These are phyloP conservation scores for Chenopodium suecicum DNA, from an alignment of 148 eudicot species.

Conservation along the genomic window DNA sequence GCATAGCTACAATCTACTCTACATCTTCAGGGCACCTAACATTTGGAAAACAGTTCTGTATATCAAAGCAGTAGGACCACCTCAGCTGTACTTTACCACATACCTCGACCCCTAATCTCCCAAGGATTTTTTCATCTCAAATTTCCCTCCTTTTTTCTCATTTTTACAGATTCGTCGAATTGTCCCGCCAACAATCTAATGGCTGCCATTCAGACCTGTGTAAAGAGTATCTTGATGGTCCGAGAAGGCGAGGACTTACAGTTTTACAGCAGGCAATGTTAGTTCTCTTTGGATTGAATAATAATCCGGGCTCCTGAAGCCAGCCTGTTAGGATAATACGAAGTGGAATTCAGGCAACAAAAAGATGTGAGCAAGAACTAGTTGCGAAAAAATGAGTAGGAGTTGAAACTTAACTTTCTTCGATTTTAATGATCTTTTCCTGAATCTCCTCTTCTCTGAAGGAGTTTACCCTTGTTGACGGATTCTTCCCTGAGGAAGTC, in stretches of 20 bases:
- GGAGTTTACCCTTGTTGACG: conserved; percentile 38
- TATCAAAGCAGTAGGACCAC: conserved; percentile 24
- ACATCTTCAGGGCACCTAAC: conserved; percentile 14
- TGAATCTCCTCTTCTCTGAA: conserved; percentile 59
- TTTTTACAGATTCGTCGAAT: background rate
- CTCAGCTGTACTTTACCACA: conserved; percentile 14
- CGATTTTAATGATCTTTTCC: conserved; percentile 65
- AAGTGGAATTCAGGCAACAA: conserved; percentile 34
- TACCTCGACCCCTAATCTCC: background rate
- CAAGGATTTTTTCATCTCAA: conserved; percentile 2
- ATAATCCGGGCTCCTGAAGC: conserved; percentile 95
- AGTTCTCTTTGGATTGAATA: conserved; percentile 63
- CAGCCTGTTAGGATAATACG: conserved; percentile 67
- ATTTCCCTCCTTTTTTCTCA: background rate
- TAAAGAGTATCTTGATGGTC: background rate
- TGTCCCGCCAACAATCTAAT: background rate
- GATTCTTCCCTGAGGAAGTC: conserved; percentile 38
- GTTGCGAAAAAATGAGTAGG: conserved; percentile 10
- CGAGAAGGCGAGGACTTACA: background rate
- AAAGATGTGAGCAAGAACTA: conserved; percentile 1
- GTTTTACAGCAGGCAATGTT: background rate
- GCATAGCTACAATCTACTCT: background rate
- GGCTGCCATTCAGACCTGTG: background rate
- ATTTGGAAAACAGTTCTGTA: conserved; percentile 13
- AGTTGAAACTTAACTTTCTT: conserved; percentile 81